These are phyloP conservation scores for Ammopiptanthus mongolicus DNA, from an alignment of 306 rosid genomes.

Conservation along the genomic window DNA sequence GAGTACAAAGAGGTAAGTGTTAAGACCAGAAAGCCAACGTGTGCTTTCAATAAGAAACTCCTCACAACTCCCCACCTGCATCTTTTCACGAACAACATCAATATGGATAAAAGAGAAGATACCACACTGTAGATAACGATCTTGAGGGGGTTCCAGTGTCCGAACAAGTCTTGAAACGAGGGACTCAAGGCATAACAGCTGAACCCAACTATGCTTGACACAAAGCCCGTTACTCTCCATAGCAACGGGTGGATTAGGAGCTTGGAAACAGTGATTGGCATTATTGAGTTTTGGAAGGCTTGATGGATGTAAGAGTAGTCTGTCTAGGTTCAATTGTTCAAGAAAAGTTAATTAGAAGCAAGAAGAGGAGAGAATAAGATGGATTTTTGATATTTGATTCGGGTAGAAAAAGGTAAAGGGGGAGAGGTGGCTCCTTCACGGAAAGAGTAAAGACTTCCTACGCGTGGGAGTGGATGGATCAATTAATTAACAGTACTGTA, in stretches of 20 bases:
- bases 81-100: neutral
- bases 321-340: too few species aligned
- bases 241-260: neutral
- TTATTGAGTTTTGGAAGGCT: too few species aligned
- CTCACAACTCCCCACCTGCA: neutral
- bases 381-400: too few species aligned
- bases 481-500: neutral
- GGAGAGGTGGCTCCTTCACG: too few species aligned
- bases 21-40: neutral
- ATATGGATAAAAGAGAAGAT: neutral
- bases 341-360: too few species aligned
- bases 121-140: neutral
- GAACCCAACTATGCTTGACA: constrained; percentile 13
- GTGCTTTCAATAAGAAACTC: neutral
- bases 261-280: too few species aligned
- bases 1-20: constrained; percentile 9
- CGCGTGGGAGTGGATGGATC: neutral
- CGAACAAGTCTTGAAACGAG: neutral
- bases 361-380: too few species aligned
- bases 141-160: neutral
- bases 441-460: neutral
- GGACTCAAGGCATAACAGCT: neutral
- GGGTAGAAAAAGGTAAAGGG: neutral
- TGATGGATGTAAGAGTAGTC: too few species aligned
- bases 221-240: neutral